These are phyloP conservation scores for Botrytis deweyae DNA, from an alignment of 2,329 filamentous ascomycete genomes.

Conservation along the genomic window DNA sequence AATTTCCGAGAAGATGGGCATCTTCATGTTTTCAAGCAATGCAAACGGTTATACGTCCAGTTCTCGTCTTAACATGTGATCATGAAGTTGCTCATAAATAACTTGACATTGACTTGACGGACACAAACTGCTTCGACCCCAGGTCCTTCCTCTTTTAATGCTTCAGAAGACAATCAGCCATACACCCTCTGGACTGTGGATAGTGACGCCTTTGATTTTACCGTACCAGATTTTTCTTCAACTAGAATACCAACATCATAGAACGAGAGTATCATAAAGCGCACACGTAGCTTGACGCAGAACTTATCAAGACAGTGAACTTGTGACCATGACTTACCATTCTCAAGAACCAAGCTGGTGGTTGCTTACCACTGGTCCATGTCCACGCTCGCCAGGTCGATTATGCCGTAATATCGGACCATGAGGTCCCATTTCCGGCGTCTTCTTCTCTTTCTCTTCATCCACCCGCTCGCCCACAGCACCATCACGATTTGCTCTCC, in stretches of 20 bases:
- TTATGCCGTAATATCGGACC: constrained; percentile 31
- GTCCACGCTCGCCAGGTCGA: constrained; percentile 33
- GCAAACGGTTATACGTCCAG: background rate
- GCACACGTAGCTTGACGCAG: background rate
- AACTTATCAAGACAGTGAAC: background rate
- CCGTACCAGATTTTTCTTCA: too few species aligned
- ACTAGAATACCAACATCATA: background rate
- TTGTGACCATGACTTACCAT: background rate
- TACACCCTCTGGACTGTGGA: background rate
- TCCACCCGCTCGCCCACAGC: constrained; percentile 38
- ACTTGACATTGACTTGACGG: background rate
- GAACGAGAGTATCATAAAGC: too few species aligned
- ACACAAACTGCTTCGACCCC: background rate
- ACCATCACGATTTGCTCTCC: constrained; percentile 85
- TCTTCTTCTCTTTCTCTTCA: constrained; percentile 15
- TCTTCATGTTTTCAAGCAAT: background rate
- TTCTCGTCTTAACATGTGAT: background rate
- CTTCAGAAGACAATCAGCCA: background rate
- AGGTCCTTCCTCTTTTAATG: background rate
- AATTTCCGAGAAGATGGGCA: background rate
- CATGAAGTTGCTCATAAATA: background rate
- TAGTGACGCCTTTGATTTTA: background rate
- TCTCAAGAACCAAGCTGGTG: constrained; percentile 8
- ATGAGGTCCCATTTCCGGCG: constrained; percentile 26
- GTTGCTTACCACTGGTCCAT: constrained; percentile 34